Evolutionary conservation across 169 alveolate genomes (phyloP), one percentile per base, ranked within the genome.

Genomic region (Miamiensis avidus): DNA sequence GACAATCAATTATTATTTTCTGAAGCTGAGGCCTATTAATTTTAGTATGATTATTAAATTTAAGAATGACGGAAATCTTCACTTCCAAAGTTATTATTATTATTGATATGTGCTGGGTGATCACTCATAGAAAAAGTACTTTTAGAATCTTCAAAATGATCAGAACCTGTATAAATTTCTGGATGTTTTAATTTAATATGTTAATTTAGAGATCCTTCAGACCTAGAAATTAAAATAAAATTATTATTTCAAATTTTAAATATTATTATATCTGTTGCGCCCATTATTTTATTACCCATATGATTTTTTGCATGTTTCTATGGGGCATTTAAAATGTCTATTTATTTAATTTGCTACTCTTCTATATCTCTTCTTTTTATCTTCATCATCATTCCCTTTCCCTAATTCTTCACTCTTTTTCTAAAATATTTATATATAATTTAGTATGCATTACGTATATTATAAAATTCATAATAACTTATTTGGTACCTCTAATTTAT

Each of bases 371-470:
- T 79, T 79, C 30, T 79, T 79, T 65, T 79, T 79, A 79, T 79
- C 84, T 49, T 79, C 84, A 29, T 79, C 84, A 25, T 72, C 84
- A 32, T 79, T 72, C 64, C 29, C 25, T 31, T 79, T 74, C 29
- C 76, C 76, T 79, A 79, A 79, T 31, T 79, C 84, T 25, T 79
- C 84, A 79, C 77, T 79, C 29, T 79, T 79, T 79, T 79, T 79
- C 84, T 79, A 49, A 49, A 49, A 49, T 49, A 49, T 11, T 49
- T 49, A 49, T 49, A 49, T 49, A 49, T 49, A 11, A 49, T 11
- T 49, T 11, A 11, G 4, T 49, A 49, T 49, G 4, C 20, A 20
- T 49, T 49, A 11, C 69, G n/a, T n/a, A n/a, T n/a, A n/a, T n/a
- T n/a, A n/a, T 49, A 49, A 49, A 49, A 4, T 49, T 11, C 4